Base-by-base conservation (phyloP, 176 grass and related monocot genomes). In the Areca catechu region DNA sequence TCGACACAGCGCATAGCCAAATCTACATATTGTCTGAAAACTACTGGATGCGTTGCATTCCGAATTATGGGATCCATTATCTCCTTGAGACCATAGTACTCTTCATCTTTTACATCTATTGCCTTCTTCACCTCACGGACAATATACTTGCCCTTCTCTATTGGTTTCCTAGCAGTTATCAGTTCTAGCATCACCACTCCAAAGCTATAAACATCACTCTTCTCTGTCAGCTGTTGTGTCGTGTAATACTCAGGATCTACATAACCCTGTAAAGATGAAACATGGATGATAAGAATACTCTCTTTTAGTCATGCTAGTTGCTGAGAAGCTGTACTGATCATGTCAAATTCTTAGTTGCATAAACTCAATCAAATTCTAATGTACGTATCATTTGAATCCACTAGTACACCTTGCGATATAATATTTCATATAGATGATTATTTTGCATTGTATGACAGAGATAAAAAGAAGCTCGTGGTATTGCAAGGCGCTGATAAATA, bases 161-260 rank as follows among this genome's bases (percentile, higher is more conserved):
- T 74, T 66, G 93, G 93, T 69, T 84, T 84, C 56, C 63, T 85
- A 4, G 81, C 83, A 4, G 80, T 70, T 72, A 98, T 83, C 50
- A 98, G 79, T n/a, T 98, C 93, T 29, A 98, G 64, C 93, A 98
- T 89, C 16, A 98, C 93, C 27, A 98, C 84, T 5, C 88, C 93
- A 24, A 92, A 98, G 66, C 93, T 89, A 67, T 98, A 98, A n/a
- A 98, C 87, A 50, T 92, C 84, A 16, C 93, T 92, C 77, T 98
- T 98, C 49, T 85, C 81, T 0, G 88, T 92, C 54, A 98, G 77
- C 22, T 98, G 93, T 55, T 92, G 93, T 3, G 81, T 82, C 77
- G 88, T 76, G 79, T 98, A 96, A 50, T 90, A 96, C 43, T 96
- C 92, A 16, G 92, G 92, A 64, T 96, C 92, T 65, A 96, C 71